phyloP scores from a whole-genome alignment of 306 rosid genomes.

The Cucumis hystrix region DNA sequence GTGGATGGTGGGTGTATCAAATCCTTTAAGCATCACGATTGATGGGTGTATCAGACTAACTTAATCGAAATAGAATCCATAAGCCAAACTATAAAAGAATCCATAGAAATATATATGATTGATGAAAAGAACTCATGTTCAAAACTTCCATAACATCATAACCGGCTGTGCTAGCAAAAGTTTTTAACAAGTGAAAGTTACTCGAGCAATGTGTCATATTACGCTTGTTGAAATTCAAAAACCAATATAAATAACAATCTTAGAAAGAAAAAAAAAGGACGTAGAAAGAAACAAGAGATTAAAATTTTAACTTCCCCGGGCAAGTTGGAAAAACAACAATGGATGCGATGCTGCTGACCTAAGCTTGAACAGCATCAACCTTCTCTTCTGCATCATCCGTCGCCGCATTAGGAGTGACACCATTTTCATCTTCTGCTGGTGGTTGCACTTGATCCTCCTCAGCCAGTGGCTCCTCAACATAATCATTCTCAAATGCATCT shows the following conservation, averaged over 20 bases:
- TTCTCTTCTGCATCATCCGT: conserved; percentile 43
- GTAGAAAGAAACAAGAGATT: not conserved
- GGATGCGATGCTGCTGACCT: not conserved
- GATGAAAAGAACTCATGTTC: not conserved
- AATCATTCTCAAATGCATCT: conserved; percentile 87
- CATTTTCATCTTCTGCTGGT: conserved; percentile 48
- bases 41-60: not conserved
- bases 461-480: conserved; percentile 89
- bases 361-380: conserved; percentile 28
- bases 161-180: not conserved
- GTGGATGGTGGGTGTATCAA: not conserved
- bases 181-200: not conserved
- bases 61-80: not conserved
- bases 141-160: not conserved
- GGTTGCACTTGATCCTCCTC: conserved; percentile 95
- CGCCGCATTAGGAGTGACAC: conserved; percentile 24
- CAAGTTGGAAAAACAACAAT: not conserved
- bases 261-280: not conserved
- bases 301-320: not conserved
- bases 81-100: not conserved
- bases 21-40: not conserved
- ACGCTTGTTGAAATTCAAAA: conserved; percentile 2
- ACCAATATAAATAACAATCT: not conserved
- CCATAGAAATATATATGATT: not conserved
- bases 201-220: conserved; percentile 3